Conservation (phyloP, 768 basidiomycete genomes). For the Hygrophoropsis aurantiaca region DNA sequence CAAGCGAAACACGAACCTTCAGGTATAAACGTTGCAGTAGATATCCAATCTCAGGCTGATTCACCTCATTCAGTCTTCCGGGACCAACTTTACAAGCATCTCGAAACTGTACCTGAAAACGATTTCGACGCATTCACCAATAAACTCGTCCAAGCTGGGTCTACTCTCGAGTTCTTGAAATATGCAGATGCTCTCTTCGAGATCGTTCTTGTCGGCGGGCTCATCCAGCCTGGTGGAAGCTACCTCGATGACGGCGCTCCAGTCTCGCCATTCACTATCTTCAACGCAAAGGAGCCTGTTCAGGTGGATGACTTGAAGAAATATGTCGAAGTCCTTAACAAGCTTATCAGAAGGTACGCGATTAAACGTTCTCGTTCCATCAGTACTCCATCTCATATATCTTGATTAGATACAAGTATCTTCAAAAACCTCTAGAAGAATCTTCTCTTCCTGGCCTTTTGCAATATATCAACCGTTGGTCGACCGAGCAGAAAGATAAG, state of each 20-base stretch:
- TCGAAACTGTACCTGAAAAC: slow-evolving; percentile 75
- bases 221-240: slow-evolving; percentile 93
- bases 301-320: slow-evolving; percentile 87
- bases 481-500: slow-evolving; percentile 74
- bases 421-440: slow-evolving; percentile 94
- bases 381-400: slow-evolving; percentile 2
- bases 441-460: slow-evolving; percentile 78
- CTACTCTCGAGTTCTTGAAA: slow-evolving; percentile 92
- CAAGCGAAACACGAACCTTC: slow-evolving; percentile 92
- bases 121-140: slow-evolving; percentile 82
- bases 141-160: slow-evolving; percentile 89
- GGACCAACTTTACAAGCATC: slow-evolving; percentile 89
- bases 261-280: slow-evolving; percentile 84
- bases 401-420: slow-evolving; percentile 87
- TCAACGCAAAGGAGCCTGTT: slow-evolving; percentile 76
- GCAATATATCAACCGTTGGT: slow-evolving; percentile 89
- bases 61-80: slow-evolving; percentile 66
- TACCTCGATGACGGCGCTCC: slow-evolving; percentile 88
- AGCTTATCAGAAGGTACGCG: slow-evolving; percentile 86
- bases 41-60: slow-evolving; percentile 9
- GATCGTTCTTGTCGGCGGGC: slow-evolving; percentile 91
- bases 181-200: slow-evolving; percentile 98
- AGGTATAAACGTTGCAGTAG: slow-evolving; percentile 36
- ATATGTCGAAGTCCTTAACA: slow-evolving; percentile 92
- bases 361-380: neutral